A percentile compares a stretch with the other conserved stretches of the same genome.
phyloP scores from a whole-genome alignment of 108 stramenopile species.

The Stephanodiscus triporus region DNA sequence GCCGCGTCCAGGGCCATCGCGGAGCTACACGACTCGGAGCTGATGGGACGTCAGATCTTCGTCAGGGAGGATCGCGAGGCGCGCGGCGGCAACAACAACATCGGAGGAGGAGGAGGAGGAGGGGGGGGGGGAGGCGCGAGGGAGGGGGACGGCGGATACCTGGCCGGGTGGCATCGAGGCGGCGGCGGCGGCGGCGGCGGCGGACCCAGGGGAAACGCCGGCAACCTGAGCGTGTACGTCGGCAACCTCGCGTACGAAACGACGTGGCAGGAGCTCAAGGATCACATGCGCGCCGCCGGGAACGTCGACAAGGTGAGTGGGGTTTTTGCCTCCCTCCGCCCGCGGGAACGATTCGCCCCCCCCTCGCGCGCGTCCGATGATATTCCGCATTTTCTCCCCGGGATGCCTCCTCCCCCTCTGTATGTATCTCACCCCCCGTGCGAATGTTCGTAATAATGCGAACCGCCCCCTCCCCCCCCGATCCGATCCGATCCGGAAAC shows the following conservation, averaged over 20 bases:
- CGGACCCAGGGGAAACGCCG: constrained; percentile 13
- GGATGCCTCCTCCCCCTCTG: too few relatives aligned
- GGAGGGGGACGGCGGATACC: neutral
- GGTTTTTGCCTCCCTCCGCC: neutral
- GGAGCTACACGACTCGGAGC: constrained; percentile 76
- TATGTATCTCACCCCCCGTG: too few relatives aligned
- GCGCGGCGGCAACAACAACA: too few relatives aligned
- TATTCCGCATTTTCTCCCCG: too few relatives aligned
- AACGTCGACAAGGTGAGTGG: constrained; percentile 73
- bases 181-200: constrained; percentile 46
- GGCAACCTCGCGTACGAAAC: constrained; percentile 86
- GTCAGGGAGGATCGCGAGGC: constrained; percentile 82
- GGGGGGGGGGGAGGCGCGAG: constrained; percentile 24
- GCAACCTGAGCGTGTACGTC: constrained; percentile 73
- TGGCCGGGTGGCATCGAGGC: constrained; percentile 2
- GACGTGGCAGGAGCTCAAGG: constrained; percentile 93
- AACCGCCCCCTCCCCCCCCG: neutral
- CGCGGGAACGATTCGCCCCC: neutral
- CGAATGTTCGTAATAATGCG: too few relatives aligned
- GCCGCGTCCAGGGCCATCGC: constrained; percentile 80
- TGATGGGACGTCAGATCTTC: constrained; percentile 82
- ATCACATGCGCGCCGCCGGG: constrained; percentile 92
- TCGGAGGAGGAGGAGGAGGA: too few relatives aligned
- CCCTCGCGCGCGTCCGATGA: neutral
- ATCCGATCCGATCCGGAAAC: constrained; percentile 21